Conservation (phyloP, 2,329 filamentous ascomycete genomes). For the Aspergillus sp. region DNA sequence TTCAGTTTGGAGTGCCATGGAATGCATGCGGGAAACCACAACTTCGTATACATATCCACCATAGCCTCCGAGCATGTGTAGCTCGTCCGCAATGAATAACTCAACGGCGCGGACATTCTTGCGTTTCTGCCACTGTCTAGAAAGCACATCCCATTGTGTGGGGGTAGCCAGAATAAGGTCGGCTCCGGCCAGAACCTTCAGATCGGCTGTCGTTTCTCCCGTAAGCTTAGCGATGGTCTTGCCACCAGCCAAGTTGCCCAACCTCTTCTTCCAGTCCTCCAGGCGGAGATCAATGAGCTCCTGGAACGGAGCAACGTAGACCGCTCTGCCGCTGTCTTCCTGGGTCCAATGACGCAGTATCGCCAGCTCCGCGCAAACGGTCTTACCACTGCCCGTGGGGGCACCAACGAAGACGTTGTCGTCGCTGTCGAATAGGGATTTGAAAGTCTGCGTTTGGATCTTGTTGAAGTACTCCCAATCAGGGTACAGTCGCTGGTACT, state of each 20-base stretch:
- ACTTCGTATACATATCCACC: conserved; percentile 92
- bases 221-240: conserved; percentile 92
- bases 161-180: conserved; percentile 93
- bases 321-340: conserved; percentile 70
- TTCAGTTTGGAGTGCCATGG: conserved; percentile 86
- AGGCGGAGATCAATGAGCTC: conserved; percentile 81
- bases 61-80: conserved; percentile 87
- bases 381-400: conserved; percentile 95
- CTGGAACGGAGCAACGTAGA: conserved; percentile 94
- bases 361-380: conserved; percentile 92
- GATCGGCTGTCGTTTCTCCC: conserved; percentile 85
- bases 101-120: conserved; percentile 92
- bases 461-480: conserved; percentile 91
- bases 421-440: conserved; percentile 84
- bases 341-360: conserved; percentile 84
- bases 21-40: conserved; percentile 96
- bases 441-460: conserved; percentile 96
- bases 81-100: conserved; percentile 90
- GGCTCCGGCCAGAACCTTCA: conserved; percentile 82
- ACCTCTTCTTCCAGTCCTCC: conserved; percentile 80
- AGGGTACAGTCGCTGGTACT: conserved; percentile 78
- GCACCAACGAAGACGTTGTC: conserved; percentile 92
- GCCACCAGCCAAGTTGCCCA: conserved; percentile 71
- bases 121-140: conserved; percentile 91
- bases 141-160: conserved; percentile 92